Evolutionary conservation across 345 rosid species (phyloP).

Genomic region (Lumnitzera racemosa): DNA sequence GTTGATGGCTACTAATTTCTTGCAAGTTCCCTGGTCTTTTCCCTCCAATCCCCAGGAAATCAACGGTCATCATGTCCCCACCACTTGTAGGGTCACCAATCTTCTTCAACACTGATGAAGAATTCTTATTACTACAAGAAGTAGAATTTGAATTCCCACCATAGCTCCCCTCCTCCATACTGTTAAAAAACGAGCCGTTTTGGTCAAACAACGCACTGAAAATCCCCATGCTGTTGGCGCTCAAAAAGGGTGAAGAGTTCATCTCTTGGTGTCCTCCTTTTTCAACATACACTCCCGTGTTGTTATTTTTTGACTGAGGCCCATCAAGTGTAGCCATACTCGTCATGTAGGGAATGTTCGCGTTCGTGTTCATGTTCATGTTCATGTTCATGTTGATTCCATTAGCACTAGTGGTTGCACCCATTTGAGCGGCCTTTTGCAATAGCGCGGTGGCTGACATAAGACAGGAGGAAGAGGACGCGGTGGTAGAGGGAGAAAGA

Average conservation of each 20-base stretch:
- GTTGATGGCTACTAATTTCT: slow-evolving; percentile 20
- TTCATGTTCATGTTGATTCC: neutral
- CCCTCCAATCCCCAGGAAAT: slow-evolving; percentile 56
- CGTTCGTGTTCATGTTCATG: neutral
- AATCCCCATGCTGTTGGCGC: slow-evolving; percentile 4
- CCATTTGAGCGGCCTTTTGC: slow-evolving; percentile 55
- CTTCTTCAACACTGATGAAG: slow-evolving; percentile 7
- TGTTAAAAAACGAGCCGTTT: slow-evolving; percentile 5
- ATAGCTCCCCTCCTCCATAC: neutral
- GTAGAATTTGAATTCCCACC: neutral
- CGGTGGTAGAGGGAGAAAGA: slow-evolving; percentile 3
- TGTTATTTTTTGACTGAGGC: slow-evolving; percentile 1
- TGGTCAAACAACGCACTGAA: slow-evolving; percentile 5
- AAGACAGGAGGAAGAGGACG: slow-evolving; percentile 12
- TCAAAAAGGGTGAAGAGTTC: slow-evolving; percentile 4
- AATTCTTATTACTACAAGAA: too few relatives aligned
- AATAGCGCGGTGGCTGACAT: slow-evolving; percentile 52
- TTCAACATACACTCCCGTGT: slow-evolving; percentile 3
- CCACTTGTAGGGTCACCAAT: neutral
- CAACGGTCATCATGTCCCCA: slow-evolving; percentile 40
- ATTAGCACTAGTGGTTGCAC: slow-evolving; percentile 22
- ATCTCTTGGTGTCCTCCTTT: slow-evolving; percentile 4
- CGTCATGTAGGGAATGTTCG: slow-evolving; percentile 12
- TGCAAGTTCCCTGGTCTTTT: slow-evolving; percentile 22
- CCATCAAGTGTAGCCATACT: neutral